Evolutionary conservation across 192 early-diverging fungal species (phyloP).

Genomic region (Piromyces finnis): DNA sequence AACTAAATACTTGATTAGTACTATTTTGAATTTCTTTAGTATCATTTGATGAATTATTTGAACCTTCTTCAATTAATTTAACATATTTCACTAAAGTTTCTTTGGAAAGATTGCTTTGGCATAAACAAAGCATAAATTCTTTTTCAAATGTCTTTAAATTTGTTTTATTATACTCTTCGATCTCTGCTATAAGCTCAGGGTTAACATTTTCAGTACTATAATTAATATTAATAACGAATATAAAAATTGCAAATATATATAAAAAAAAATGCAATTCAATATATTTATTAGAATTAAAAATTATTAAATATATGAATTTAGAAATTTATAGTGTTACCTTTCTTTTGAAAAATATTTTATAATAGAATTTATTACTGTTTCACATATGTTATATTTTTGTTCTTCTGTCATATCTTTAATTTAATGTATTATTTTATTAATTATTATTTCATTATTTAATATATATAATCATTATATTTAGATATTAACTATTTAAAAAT

Average conservation of each 20-base stretch:
- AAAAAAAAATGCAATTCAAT: too few species aligned
- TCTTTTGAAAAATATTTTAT: slow-evolving; percentile 7
- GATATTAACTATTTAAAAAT: background rate
- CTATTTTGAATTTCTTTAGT: background rate
- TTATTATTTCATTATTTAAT: slow-evolving; percentile 1
- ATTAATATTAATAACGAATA: background rate
- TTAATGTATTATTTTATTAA: background rate
- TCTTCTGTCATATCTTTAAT: background rate
- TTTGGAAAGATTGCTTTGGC: slow-evolving; percentile 37
- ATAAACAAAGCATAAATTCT: slow-evolving; percentile 50
- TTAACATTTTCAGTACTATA: slow-evolving; percentile 14
- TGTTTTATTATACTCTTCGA: slow-evolving; percentile 58
- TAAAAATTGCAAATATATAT: too few species aligned
- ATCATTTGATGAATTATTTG: slow-evolving; percentile 2
- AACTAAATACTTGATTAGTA: background rate
- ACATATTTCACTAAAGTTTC: slow-evolving; percentile 29
- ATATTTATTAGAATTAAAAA: slow-evolving; percentile 3
- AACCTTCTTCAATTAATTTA: slow-evolving; percentile 33
- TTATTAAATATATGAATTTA: too few species aligned
- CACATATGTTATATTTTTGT: background rate
- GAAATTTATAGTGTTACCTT: too few species aligned
- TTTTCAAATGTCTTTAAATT: slow-evolving; percentile 39
- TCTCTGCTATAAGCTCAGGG: slow-evolving; percentile 38
- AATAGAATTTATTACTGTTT: background rate
- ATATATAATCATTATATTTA: too few species aligned